These are phyloP conservation scores for Phoenix dactylifera DNA, from an alignment of 176 grass and related monocot species.

Conservation along the genomic window DNA sequence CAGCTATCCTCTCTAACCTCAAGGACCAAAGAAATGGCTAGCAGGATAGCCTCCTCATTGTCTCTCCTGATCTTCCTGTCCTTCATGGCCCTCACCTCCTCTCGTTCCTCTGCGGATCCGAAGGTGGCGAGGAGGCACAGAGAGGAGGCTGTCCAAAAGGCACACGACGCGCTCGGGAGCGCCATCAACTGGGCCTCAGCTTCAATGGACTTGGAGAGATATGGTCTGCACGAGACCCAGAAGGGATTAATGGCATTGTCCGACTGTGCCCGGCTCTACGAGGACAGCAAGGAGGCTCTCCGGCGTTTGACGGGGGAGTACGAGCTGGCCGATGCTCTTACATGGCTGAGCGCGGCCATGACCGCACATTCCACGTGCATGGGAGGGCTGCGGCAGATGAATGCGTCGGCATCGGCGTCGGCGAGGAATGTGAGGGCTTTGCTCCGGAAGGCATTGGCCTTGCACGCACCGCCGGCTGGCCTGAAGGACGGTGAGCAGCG, in stretches of 20 bases:
- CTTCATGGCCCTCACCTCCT: no score
- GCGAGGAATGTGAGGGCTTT: neutral
- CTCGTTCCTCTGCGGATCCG: no score
- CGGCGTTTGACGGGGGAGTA: slow-evolving; percentile 5
- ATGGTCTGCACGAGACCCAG: no score
- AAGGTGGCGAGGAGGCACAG: no score
- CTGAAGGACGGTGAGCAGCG: neutral
- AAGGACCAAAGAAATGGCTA: no score
- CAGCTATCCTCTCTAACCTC: no score
- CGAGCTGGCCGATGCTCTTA: slow-evolving; percentile 9
- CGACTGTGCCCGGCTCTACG: slow-evolving; percentile 14
- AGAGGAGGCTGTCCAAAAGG: no score
- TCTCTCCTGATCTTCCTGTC: no score
- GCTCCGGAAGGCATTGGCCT: neutral
- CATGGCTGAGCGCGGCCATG: slow-evolving; percentile 24
- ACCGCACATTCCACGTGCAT: slow-evolving; percentile 15
- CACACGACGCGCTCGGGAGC: no score
- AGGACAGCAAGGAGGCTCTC: slow-evolving; percentile 6
- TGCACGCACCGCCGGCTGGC: slow-evolving; percentile 1
- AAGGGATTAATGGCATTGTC: neutral
- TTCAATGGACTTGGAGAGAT: no score
- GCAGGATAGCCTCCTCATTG: no score
- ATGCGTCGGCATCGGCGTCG: neutral
- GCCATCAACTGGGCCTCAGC: no score
- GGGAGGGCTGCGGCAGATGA: neutral